Evolutionary conservation across 306 rosid genomes (phyloP), one percentile per base, ranked within the genome.

Genomic region (Adenanthera pavonina): DNA sequence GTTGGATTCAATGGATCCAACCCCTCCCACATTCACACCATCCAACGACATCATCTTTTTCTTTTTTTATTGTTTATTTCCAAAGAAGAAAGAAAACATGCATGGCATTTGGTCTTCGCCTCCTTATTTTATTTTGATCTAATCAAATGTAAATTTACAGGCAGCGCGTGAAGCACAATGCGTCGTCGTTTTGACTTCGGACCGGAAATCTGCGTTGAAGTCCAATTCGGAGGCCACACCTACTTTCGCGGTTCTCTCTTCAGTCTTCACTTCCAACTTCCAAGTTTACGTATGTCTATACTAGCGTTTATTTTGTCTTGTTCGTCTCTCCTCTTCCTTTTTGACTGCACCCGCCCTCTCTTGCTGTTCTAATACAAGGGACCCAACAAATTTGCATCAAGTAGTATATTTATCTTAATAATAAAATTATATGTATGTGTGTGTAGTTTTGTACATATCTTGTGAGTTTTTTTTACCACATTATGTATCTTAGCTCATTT

Each of bases 221-320:
- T 72, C 83, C 54, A 60, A 47, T 61, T 60, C 48, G 83, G 72
- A 19, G 78, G 73, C 64, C 69, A 2, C 34, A 4, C 9, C 20
- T 7, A 15, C 36, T 0, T 30, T 46, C 51, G 13, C 13, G 13
- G 4, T 8, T 8, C 51, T 46, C 51, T 25, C 30, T 25, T 25
- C 30, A 25, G 30, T 25, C 30, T 25, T 25, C 30, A 25, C 30
- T 25, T 25, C 30, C 30, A 25, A 25, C 30, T 25, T 25, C 30
- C 30, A 25, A 25, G 51, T 60, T 60, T 9, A 1, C 10, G 2
- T 3, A 20, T 13, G 40, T 0, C 15, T 1, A 6, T 7, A 19
- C 3, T 0, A 5, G 6, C 44, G 30, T 40, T 61, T 61, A 19
- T 11, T 11, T 33, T 33, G 67, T 61, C 67, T 61, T 61, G 3